Conservation (phyloP, 2,329 filamentous ascomycete species). For the Canariomyces notabilis region DNA sequence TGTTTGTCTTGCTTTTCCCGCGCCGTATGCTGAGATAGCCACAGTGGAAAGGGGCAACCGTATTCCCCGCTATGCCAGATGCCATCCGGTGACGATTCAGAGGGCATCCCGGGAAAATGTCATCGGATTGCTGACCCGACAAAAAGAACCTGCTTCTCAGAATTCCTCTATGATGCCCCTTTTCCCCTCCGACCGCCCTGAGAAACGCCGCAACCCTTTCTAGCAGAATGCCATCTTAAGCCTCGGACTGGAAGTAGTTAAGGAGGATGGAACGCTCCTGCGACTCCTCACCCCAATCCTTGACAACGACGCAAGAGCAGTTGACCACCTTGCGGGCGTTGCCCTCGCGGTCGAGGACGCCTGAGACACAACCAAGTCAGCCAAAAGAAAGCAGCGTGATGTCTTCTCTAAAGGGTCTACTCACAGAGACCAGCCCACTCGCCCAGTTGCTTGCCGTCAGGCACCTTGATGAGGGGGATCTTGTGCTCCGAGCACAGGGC, state of each 20-base stretch:
- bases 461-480: slow-evolving; percentile 99
- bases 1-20: slow-evolving; percentile 29
- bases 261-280: slow-evolving; percentile 98
- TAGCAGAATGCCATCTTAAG: slow-evolving; percentile 43
- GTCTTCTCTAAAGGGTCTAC: slow-evolving; percentile 39
- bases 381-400: neutral
- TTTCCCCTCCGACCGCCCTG: neutral
- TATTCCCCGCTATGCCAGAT: slow-evolving; percentile 33
- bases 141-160: slow-evolving; percentile 32
- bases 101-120: slow-evolving; percentile 38
- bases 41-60: slow-evolving; percentile 14
- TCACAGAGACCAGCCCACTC: slow-evolving; percentile 99
- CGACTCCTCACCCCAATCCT: slow-evolving; percentile 99
- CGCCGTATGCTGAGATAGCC: slow-evolving; percentile 24
- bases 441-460: slow-evolving; percentile 98
- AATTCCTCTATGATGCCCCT: slow-evolving; percentile 13
- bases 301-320: slow-evolving; percentile 99
- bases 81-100: slow-evolving; percentile 42
- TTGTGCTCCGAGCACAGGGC: slow-evolving; percentile 99
- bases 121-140: slow-evolving; percentile 28
- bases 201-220: slow-evolving; percentile 30
- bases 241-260: slow-evolving; percentile 99
- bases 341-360: slow-evolving; percentile 97
- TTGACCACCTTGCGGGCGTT: slow-evolving; percentile 99
- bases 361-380: slow-evolving; percentile 41